Evolutionary conservation across 1,284 basidiomycete genomes (phyloP), one percentile per base, ranked within the genome.

Genomic region (Grifola frondosa): DNA sequence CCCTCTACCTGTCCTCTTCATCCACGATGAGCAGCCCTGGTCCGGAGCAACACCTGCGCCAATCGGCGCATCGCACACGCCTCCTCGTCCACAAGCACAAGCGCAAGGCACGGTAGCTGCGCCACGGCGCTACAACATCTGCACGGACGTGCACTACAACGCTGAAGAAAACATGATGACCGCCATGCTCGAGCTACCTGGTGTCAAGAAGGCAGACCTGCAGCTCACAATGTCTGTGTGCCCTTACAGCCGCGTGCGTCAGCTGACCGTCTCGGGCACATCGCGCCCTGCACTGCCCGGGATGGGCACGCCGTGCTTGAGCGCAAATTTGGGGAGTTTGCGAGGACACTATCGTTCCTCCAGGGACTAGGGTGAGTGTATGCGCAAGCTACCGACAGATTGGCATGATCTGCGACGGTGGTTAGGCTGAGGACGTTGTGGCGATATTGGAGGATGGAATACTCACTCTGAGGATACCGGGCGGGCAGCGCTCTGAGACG

Each of bases 131-230:
- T 65, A 60, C 40, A 47, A 44, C 23, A 74, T 80, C 47, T 72
- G 79, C 51, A 66, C 76, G 26, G 81, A 84, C 62, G 58, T 76
- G n/a, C 68, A 75, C 56, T 79, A 78, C 59, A 54, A 58, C 25
- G 61, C 67, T 17, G 54, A 42, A 24, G 70, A 67, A 31, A 68
- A 68, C 53, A 52, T 69, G 36, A 59, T 84, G 53, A 73, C 71
- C 43, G 79, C 75, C 35, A 69, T 77, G 62, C 71, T 84, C 60
- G 81, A 85, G 62, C 64, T 84, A 20, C 84, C 83, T 8, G 84
- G 83, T 21, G 65, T 83, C 52, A 74, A 71, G 59, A 73, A 69
- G 47, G 52, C 61, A 40, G 77, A 82, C 54, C 51, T 86, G 29
- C 69, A 60, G 44, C 64, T 84, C 59, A 69, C 66, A 34, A 70